These are phyloP conservation scores for Xylaria scruposa DNA, from an alignment of 495 filamentous ascomycete species.

Conservation along the genomic window DNA sequence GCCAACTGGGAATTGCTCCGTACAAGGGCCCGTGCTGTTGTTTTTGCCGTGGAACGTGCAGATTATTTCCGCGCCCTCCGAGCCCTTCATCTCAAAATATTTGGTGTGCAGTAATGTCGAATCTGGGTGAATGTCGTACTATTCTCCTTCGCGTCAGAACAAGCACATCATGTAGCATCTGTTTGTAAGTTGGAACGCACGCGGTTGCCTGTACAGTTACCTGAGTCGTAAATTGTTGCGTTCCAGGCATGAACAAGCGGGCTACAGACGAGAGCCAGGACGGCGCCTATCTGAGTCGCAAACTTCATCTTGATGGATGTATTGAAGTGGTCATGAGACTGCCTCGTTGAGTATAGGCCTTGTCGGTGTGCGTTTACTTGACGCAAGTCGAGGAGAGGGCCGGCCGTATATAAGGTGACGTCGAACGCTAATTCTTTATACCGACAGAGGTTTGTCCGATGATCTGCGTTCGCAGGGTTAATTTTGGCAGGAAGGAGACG, in stretches of 20 bases:
- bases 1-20: slow-evolving; percentile 25
- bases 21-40: slow-evolving; percentile 17
- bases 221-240: slow-evolving; percentile 28
- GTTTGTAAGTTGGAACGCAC: slow-evolving; percentile 15
- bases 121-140: slow-evolving; percentile 26
- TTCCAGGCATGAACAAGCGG: slow-evolving; percentile 24
- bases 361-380: slow-evolving; percentile 4
- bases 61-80: slow-evolving; percentile 28
- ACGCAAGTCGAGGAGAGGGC: background rate
- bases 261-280: slow-evolving; percentile 24
- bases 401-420: background rate
- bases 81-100: slow-evolving; percentile 33
- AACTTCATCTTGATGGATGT: slow-evolving; percentile 24
- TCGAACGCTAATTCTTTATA: slow-evolving; percentile 6
- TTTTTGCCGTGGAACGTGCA: slow-evolving; percentile 22
- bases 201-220: slow-evolving; percentile 22
- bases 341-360: background rate
- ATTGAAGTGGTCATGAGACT: slow-evolving; percentile 1
- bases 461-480: slow-evolving; percentile 18
- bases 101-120: slow-evolving; percentile 18
- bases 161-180: background rate
- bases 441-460: background rate
- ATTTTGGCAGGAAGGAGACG: background rate
- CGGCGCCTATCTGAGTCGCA: slow-evolving; percentile 14
- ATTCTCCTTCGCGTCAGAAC: background rate